Evolutionary conservation across 257 asterid genomes (phyloP).

Genomic region (Ocimum tenuiflorum): DNA sequence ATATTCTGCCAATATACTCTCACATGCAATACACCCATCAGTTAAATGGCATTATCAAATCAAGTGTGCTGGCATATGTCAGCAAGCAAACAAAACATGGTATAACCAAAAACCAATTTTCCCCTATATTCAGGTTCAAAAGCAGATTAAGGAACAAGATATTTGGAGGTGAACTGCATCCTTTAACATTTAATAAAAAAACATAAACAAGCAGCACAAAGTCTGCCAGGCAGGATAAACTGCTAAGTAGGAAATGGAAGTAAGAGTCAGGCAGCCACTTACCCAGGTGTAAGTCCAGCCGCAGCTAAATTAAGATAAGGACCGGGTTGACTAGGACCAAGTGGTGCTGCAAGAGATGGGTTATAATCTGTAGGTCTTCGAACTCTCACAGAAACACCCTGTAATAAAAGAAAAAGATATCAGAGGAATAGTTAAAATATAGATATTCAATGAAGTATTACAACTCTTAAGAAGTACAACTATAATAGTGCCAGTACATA

Average conservation of each 20-base stretch:
- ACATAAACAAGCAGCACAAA: too few relatives aligned
- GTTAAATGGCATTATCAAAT: too few relatives aligned
- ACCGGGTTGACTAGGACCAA: constrained; percentile 60
- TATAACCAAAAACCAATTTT: too few relatives aligned
- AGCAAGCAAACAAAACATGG: too few relatives aligned
- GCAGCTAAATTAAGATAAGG: constrained; percentile 52
- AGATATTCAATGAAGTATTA: constrained; percentile 2
- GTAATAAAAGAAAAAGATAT: background rate
- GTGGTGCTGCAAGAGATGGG: constrained; percentile 50
- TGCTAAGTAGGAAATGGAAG: background rate
- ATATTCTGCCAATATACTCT: too few relatives aligned
- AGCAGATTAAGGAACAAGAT: too few relatives aligned
- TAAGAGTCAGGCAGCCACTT: constrained; percentile 12
- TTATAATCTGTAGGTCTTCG: constrained; percentile 54
- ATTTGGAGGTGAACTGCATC: too few relatives aligned
- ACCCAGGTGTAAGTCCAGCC: constrained; percentile 56
- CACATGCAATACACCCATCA: too few relatives aligned
- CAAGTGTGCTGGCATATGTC: too few relatives aligned
- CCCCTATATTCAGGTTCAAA: too few relatives aligned
- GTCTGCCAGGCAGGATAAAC: background rate
- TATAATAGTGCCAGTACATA: background rate
- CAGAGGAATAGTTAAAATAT: constrained; percentile 5
- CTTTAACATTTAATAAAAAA: too few relatives aligned
- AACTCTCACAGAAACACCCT: constrained; percentile 55
- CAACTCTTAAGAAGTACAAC: background rate